A percentile compares a stretch with the other conserved stretches of the same genome.
Evolutionary conservation across 1,284 basidiomycete species (phyloP).

Genomic region (Naganishia albida): DNA sequence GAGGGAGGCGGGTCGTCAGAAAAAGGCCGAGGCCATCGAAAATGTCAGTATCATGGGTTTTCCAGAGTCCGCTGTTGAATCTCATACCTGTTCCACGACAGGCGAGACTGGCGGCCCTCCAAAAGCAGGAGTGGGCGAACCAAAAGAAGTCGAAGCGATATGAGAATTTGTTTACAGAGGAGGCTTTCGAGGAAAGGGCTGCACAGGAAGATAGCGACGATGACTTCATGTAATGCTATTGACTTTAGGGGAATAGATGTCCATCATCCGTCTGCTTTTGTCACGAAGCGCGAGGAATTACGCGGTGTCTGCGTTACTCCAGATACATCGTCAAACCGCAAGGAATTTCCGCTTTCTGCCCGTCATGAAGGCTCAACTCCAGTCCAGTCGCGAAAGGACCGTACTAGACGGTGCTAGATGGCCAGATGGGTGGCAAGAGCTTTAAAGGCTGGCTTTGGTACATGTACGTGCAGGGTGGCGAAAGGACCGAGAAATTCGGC

Average conservation of each 20-base stretch:
- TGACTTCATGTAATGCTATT: conserved; percentile 49
- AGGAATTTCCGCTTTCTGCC: too few species aligned
- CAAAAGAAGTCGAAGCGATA: conserved; percentile 50
- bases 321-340: too few species aligned
- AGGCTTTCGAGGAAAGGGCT: conserved; percentile 42
- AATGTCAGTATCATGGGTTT: conserved; percentile 48
- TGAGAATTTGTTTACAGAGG: conserved; percentile 52
- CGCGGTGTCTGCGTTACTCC: too few species aligned
- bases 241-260: too few species aligned
- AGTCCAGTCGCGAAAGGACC: too few species aligned
- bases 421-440: not conserved
- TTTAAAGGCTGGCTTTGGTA: not conserved
- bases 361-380: too few species aligned
- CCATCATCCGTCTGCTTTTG: too few species aligned
- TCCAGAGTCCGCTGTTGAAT: not conserved
- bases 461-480: not conserved
- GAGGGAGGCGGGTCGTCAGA: conserved; percentile 69
- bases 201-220: conserved; percentile 46
- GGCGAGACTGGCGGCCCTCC: conserved; percentile 44
- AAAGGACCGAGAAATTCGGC: too few species aligned
- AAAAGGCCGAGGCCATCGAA: conserved; percentile 64
- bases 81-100: conserved; percentile 21
- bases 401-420: too few species aligned
- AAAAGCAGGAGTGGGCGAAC: conserved; percentile 51
- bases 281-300: too few species aligned